A percentile compares a stretch with the other conserved stretches of the same genome.
Conservation (phyloP, 768 basidiomycete species). For the Leccinum aurantiacum region DNA sequence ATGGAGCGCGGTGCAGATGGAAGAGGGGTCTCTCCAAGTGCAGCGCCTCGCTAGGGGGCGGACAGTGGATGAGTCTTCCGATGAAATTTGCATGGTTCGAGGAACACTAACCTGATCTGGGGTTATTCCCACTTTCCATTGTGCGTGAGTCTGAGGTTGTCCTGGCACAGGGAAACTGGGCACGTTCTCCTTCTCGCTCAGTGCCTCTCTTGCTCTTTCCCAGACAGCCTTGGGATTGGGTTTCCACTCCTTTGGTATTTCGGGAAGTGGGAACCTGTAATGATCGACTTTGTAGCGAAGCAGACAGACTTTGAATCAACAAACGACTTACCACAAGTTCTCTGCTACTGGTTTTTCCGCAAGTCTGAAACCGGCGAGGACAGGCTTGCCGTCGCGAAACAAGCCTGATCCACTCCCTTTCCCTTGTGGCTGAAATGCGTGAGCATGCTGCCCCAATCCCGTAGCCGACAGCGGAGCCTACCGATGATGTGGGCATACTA, state of each 20-base stretch:
- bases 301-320: slow-evolving; percentile 7
- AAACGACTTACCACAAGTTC: slow-evolving; percentile 58
- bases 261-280: slow-evolving; percentile 78
- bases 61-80: slow-evolving; percentile 6
- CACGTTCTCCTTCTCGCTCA: slow-evolving; percentile 46
- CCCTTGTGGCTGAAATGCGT: slow-evolving; percentile 22
- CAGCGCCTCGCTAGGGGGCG: slow-evolving; percentile 64
- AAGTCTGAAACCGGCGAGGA: slow-evolving; percentile 75
- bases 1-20: slow-evolving; percentile 74
- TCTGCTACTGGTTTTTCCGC: slow-evolving; percentile 66
- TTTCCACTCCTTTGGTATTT: slow-evolving; percentile 81
- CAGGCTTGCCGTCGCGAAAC: slow-evolving; percentile 75
- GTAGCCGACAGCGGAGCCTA: slow-evolving; percentile 2
- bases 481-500: slow-evolving; percentile 7
- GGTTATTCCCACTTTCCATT: slow-evolving; percentile 61
- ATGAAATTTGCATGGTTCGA: neutral
- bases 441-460: neutral
- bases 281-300: slow-evolving; percentile 17
- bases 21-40: slow-evolving; percentile 80
- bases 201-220: slow-evolving; percentile 43
- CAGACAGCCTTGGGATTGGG: slow-evolving; percentile 84
- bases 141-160: slow-evolving; percentile 37
- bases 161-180: slow-evolving; percentile 21
- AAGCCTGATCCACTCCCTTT: slow-evolving; percentile 15
- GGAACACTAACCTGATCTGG: slow-evolving; percentile 64